Base-by-base conservation (phyloP, 192 early-diverging fungal genomes). In the Entomortierella parvispora region DNA sequence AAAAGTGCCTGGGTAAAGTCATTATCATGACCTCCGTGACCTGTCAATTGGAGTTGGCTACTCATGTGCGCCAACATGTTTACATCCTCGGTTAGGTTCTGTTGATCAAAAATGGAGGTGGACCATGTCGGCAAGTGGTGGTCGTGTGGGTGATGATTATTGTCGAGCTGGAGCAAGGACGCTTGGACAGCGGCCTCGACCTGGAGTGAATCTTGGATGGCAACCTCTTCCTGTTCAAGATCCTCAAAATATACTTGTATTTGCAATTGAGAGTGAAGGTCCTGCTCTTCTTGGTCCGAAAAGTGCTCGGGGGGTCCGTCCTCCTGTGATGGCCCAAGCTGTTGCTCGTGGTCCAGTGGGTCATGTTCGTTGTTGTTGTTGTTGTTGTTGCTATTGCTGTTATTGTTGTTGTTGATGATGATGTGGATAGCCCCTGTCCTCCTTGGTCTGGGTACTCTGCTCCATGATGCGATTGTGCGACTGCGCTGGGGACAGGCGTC, bases 181-280 rank as follows among this genome's bases (percentile, higher is more conserved):
- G 70, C 62, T 23, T 42, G 54, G 23, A 63, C 32, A 1, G 49
- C 62, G 20, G 42, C 65, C 55, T 67, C 55, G 48, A 49, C 48
- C 1, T 49, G 48, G n/a, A 22, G 48, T n/a, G 17, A 49, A 45
- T 33, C 44, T 29, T 65, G 37, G 25, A 51, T 51, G 6, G 34
- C 51, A 4, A 26, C 52, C n/a, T 76, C 71, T 9, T 44, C 71
- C 18, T 67, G 50, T 37, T 67, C 71, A 29, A 77, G 22, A 22
- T 77, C 74, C 32, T 77, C 59, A 11, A 77, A 47, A 29, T 77
- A 77, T 10, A 48, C 33, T 40, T 77, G 74, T 10, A 77, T 53
- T 43, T 77, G 74, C 18, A 77, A 29, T 4, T 68, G 65, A 3
- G 74, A 68, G 25, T 68, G 74, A 17, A 64, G 28, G 15, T 43